Base-by-base conservation (phyloP, 108 stramenopile genomes). In the Aurantiochytrium sp. region DNA sequence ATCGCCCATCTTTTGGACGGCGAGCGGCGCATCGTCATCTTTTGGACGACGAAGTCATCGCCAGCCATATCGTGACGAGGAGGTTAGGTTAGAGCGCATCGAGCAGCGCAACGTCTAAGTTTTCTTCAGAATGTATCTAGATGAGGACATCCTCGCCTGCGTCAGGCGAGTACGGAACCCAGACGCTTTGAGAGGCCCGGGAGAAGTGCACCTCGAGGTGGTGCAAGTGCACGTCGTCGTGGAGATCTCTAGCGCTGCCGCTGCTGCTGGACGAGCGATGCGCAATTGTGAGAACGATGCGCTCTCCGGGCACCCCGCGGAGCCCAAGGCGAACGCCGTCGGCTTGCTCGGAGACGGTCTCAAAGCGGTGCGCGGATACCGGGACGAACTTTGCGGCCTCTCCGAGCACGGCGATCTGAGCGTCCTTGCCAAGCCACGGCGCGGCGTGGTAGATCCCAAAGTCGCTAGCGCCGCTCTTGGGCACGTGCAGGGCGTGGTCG, bases 331-430 rank as follows among this genome's bases (percentile, higher is more conserved):
- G 59, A 10, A 65, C 59, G 10, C 59, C 59, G 19, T 19, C 34
- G 8, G 27, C 8, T 2, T 65, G 22, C 27, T 12, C 15, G 8
- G 15, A 10, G 32, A 65, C 19, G 32, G 59, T 12, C 3, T 8
- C 59, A 65, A 68, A 68, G 27, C 87, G 87, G 30, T 27, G 21
- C 34, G 27, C 55, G 6, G 87, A 65, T n/a, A 87, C 68, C 37
- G 87, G 87, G 6, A 87, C 87, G 22, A 27, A 69, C 87, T 87
- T 87, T 19, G 30, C 45, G 4, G 42, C 32, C 37, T 87, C 87
- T 32, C 87, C 87, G 5, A 87, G 68, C 31, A 68, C 10, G 15
- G 87, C 87, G 12, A n/a, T n/a, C 41, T 55, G 55, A 24, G 55
- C 19, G 2, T 12, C 87, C 22, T 65, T 68, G 21, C 68, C 68